A percentile compares a stretch with the other conserved stretches of the same genome.
These are phyloP conservation scores for Perkinsus olseni DNA, from an alignment of 169 alveolate species.

Conservation along the genomic window DNA sequence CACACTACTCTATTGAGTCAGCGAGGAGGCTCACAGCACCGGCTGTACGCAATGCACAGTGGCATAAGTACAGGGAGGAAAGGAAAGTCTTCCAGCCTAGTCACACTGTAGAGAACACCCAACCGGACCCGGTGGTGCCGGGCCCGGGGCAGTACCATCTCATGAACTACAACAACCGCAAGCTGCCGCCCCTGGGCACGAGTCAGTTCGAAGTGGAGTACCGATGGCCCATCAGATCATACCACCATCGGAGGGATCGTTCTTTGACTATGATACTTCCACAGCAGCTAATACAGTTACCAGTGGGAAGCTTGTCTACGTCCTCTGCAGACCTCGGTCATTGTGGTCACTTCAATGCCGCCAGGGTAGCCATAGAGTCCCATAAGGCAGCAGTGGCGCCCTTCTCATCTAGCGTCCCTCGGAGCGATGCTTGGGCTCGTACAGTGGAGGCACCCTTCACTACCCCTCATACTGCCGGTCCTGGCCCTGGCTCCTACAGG, in stretches of 20 bases:
- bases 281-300: neutral
- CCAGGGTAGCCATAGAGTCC: neutral
- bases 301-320: neutral
- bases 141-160: neutral
- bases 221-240: neutral
- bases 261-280: neutral
- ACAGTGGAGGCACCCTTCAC: neutral
- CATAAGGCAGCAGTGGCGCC: neutral
- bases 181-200: neutral
- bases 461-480: neutral
- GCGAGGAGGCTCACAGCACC: neutral
- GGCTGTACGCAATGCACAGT: neutral
- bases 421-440: neutral
- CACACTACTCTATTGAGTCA: neutral
- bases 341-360: neutral
- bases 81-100: neutral
- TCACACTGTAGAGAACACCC: neutral
- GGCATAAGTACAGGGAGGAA: neutral
- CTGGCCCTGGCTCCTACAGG: neutral
- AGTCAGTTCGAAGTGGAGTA: neutral
- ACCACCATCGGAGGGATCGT: neutral
- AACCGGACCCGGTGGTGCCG: neutral
- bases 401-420: neutral
- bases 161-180: neutral
- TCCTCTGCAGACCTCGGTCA: neutral